These are phyloP conservation scores for Penicillium herquei DNA, from an alignment of 495 filamentous ascomycete genomes.

Conservation along the genomic window DNA sequence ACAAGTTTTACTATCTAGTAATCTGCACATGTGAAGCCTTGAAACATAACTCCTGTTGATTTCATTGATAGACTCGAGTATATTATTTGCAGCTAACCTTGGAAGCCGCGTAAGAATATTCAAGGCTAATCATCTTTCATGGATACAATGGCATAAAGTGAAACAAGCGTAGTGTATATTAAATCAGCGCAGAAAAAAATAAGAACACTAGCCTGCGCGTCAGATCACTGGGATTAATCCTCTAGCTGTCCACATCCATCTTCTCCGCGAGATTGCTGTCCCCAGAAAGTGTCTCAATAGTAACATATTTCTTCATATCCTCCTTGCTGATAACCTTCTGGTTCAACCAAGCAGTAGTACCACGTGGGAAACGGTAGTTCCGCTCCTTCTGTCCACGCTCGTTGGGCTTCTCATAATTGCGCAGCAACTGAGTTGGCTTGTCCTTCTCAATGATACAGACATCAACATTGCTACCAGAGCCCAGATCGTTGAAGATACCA, in stretches of 20 bases:
- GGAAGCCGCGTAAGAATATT: background rate
- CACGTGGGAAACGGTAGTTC: constrained; percentile 84
- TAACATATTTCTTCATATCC: constrained; percentile 93
- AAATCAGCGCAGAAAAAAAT: constrained; percentile 10
- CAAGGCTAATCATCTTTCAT: constrained; percentile 10
- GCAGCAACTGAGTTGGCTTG: constrained; percentile 80
- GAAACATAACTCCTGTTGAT: background rate
- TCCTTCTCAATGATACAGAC: constrained; percentile 91
- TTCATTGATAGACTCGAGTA: constrained; percentile 3
- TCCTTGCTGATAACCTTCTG: constrained; percentile 90
- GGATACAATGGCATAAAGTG: constrained; percentile 10
- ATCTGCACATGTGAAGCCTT: no score
- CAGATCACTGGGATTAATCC: background rate
- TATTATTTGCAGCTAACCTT: constrained; percentile 1
- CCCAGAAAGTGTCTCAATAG: constrained; percentile 74
- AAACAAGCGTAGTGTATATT: constrained; percentile 21
- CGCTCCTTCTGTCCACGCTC: constrained; percentile 85
- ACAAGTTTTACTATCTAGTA: no score
- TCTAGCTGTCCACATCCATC: constrained; percentile 90
- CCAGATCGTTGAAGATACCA: constrained; percentile 99
- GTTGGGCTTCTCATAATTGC: constrained; percentile 91
- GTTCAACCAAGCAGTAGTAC: constrained; percentile 90
- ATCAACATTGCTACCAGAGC: constrained; percentile 96
- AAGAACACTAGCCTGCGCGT: constrained; percentile 14
- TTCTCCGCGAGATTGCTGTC: constrained; percentile 65